Percentiles rank a stretch among this genome's conserved stretches.
Evolutionary conservation across 352 stramenopile genomes (phyloP).

Genomic region (Phytopythium chamaehyphon): DNA sequence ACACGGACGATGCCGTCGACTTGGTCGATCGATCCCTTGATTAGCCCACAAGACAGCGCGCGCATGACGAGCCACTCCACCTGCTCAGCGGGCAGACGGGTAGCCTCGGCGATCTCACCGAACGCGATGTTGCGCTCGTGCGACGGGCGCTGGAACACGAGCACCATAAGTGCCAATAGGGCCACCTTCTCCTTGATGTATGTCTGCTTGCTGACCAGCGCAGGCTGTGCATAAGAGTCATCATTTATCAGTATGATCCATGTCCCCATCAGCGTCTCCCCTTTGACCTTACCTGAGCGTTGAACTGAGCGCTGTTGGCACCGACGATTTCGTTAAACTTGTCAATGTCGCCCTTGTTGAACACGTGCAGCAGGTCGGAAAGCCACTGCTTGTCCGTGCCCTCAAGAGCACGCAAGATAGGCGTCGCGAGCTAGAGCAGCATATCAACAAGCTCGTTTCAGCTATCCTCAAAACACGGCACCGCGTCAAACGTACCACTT

Average conservation of each 20-base stretch:
- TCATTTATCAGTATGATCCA: too few relatives aligned
- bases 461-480: background rate
- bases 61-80: constrained; percentile 99
- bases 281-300: constrained; percentile 31
- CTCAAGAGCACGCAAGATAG: constrained; percentile 90
- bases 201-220: constrained; percentile 90
- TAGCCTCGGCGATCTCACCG: constrained; percentile 90
- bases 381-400: constrained; percentile 93
- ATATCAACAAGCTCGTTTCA: constrained; percentile 6
- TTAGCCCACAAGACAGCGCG: constrained; percentile 94
- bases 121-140: constrained; percentile 94
- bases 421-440: constrained; percentile 78
- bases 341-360: constrained; percentile 95
- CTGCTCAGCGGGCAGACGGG: constrained; percentile 80
- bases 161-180: constrained; percentile 95
- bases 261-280: too few relatives aligned
- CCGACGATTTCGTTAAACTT: constrained; percentile 89
- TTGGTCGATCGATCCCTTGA: constrained; percentile 93
- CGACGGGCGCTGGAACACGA: constrained; percentile 94
- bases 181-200: constrained; percentile 98
- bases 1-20: constrained; percentile 93
- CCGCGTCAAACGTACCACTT: constrained; percentile 80
- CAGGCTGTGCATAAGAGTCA: constrained; percentile 73
- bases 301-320: constrained; percentile 75
- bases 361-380: constrained; percentile 91